Percentiles rank a stretch among this genome's conserved stretches.
phyloP scores from a whole-genome alignment of 306 rosid species.

The Hippophae rhamnoides region DNA sequence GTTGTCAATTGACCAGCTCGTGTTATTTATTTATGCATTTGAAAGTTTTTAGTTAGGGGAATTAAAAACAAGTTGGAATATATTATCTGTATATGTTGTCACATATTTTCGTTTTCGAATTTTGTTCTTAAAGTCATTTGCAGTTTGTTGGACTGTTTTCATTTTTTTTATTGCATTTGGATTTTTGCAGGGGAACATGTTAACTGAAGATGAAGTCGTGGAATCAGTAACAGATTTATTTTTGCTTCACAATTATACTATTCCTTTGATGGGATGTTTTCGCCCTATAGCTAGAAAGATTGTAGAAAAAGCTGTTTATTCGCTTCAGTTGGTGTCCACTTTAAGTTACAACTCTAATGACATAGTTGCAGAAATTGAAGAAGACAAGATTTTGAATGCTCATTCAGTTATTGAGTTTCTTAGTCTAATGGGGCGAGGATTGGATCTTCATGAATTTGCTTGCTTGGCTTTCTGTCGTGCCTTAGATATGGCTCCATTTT shows the following conservation, averaged over 20 bases:
- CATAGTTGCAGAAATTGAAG: constrained; percentile 14
- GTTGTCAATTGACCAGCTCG: background rate
- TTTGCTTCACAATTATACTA: constrained; percentile 54
- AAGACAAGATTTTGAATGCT: constrained; percentile 29
- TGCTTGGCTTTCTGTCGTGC: constrained; percentile 73
- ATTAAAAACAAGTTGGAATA: background rate
- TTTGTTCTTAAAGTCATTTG: no score
- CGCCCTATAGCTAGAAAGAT: constrained; percentile 41
- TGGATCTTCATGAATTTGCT: constrained; percentile 84
- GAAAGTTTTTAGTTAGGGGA: no score
- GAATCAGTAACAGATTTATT: constrained; percentile 44
- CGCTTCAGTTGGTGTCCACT: constrained; percentile 50
- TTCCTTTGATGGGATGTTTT: constrained; percentile 68
- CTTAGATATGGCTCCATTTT: constrained; percentile 54
- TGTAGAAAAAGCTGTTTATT: constrained; percentile 44
- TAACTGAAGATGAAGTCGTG: constrained; percentile 61
- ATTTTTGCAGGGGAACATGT: constrained; percentile 32
- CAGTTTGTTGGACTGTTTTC: no score
- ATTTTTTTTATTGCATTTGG: background rate
- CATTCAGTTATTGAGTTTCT: constrained; percentile 39
- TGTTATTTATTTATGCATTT: no score
- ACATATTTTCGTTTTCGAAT: no score
- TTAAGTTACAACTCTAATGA: constrained; percentile 43
- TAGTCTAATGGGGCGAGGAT: constrained; percentile 41
- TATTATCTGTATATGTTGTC: background rate